phyloP scores from a whole-genome alignment of 2,329 filamentous ascomycete species.

The Penicillium sp. region DNA sequence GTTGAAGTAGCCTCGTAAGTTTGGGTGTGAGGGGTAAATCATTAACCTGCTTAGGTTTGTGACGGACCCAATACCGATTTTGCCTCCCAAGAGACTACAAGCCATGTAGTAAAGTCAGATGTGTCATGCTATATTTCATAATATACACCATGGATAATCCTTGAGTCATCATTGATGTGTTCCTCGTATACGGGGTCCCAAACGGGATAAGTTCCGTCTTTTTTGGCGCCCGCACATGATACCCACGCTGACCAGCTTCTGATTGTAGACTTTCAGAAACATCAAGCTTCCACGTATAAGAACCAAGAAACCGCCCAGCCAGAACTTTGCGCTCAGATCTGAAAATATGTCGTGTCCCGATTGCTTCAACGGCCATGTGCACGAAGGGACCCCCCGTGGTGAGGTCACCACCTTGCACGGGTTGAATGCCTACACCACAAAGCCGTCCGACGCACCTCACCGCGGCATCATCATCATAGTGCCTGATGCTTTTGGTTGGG shows the following conservation, averaged over 20 bases:
- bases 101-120: too few species aligned
- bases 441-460: background rate
- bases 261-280: background rate
- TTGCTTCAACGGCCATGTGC: slow-evolving; percentile 1
- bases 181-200: background rate
- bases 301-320: background rate
- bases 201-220: background rate
- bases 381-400: slow-evolving; percentile 2
- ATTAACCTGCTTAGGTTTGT: too few species aligned
- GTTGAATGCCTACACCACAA: background rate
- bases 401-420: background rate
- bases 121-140: too few species aligned
- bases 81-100: too few species aligned
- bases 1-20: background rate
- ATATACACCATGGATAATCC: too few species aligned
- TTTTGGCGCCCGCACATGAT: background rate
- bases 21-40: too few species aligned
- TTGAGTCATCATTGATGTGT: too few species aligned
- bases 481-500: slow-evolving; percentile 59
- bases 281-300: background rate
- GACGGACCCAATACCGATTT: too few species aligned
- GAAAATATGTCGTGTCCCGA: background rate
- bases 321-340: background rate
- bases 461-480: slow-evolving; percentile 56
- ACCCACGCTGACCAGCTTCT: too few species aligned